phyloP scores from a whole-genome alignment of 2,329 filamentous ascomycete species.

The Colletotrichum melonis region DNA sequence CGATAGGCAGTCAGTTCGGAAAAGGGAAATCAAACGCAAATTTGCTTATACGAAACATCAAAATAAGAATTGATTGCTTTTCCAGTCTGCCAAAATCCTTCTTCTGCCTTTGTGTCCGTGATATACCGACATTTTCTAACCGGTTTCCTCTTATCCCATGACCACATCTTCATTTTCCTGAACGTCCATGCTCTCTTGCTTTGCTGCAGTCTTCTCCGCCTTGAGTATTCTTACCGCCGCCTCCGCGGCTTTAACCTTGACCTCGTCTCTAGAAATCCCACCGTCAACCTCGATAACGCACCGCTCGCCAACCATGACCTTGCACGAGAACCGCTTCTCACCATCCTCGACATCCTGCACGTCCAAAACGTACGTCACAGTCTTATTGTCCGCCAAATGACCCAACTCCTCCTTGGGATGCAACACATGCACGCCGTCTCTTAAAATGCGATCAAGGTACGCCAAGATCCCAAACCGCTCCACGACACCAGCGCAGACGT shows the following conservation, averaged over 20 bases:
- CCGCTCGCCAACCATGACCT: conserved; percentile 59
- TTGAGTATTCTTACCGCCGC: conserved; percentile 55
- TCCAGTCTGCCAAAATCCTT: not conserved
- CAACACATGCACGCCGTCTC: conserved; percentile 65
- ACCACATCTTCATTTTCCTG: not conserved
- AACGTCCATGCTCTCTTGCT: not conserved
- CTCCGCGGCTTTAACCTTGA: conserved; percentile 66
- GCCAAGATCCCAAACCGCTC: conserved; percentile 72
- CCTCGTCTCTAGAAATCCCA: conserved; percentile 62
- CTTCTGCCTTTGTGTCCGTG: not conserved
- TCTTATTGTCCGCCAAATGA: conserved; percentile 61
- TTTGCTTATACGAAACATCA: not conserved
- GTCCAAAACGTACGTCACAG: conserved; percentile 64
- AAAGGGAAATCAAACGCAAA: not conserved
- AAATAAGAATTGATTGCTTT: not conserved
- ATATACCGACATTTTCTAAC: not conserved
- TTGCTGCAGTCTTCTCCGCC: conserved; percentile 17
- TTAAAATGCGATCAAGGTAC: conserved; percentile 71
- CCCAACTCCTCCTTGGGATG: conserved; percentile 79
- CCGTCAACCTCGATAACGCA: conserved; percentile 57
- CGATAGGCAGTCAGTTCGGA: no score
- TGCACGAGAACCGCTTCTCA: conserved; percentile 54
- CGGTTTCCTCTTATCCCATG: not conserved
- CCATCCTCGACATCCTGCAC: conserved; percentile 36
- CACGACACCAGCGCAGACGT: conserved; percentile 69